Base-by-base conservation (phyloP, 805 yeast species). In the Yarrowia porcina region DNA sequence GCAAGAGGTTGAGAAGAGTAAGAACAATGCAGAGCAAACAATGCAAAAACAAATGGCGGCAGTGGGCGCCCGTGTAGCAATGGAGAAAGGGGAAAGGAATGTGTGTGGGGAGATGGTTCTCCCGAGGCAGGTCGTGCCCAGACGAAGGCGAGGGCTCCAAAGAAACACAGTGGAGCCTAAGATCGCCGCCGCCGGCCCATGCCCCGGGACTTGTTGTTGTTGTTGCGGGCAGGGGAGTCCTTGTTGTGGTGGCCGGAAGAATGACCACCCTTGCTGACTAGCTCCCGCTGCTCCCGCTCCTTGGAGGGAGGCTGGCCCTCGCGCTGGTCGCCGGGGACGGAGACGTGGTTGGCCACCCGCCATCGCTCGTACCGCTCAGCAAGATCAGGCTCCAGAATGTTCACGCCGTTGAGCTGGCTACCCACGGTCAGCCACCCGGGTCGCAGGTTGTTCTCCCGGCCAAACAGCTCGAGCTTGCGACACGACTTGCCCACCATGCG, bases 351-450 rank as follows among this genome's bases (percentile, higher is more conserved):
- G 8, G 42, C 59, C 44, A 18, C 44, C 8, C 59, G 44, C 59
- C 59, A 52, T 13, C 44, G 59, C 15, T 23, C 44, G 32, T 56
- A 66, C 15, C 66, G 49, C 28, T 61, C 64, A 30, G 64, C 62
- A 25, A 68, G 42, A 33, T 65, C 66, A 2, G 65, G 64, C 49
- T 88, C 94, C 50, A 78, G 75, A 11, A 89, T 77, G 25, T 79
- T 74, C 2, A 82, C 79, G 0, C 88, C 90, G 7, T 80, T 79
- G 45, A 90, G 71, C 72, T 90, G 94, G 70, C 90, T 87, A 0
- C 96, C 97, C 59, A 90, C 82, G 0, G 96, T 89, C 61, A 92
- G 76, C 97, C 98, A 93, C 0, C 97, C 97, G 0, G 90, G 88
- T 36, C 97, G 80, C 1, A 87, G 79, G 69, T 93, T 92, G 69